Evolutionary conservation across 2,329 filamentous ascomycete species (phyloP), one percentile per base, ranked within the genome.

Genomic region (Exophiala bonariae): DNA sequence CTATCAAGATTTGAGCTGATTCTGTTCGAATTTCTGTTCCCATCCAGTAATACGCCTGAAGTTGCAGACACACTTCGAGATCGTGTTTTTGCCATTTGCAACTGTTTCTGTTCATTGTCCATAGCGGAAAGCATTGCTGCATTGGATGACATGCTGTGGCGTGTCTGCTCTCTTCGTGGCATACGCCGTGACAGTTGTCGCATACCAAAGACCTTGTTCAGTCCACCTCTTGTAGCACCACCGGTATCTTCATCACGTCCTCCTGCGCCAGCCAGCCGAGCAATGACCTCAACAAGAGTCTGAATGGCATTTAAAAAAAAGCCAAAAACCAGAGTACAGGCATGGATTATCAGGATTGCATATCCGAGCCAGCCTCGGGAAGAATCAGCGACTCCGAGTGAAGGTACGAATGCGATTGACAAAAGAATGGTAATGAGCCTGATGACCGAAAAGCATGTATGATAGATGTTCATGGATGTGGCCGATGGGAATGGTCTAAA

Each of bases 381-480:
- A 0, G 86, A 82, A 61, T 95, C 86, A 0, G 80, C 80, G 4
- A 96, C 84, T 17, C 83, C 85, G 3, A 99, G 77, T 1, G 86
- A 86, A 1, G 92, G 89, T 10, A 91, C 82, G 65, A 99, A 99
- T 1, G 91, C 77, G 26, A 90, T 81, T 75, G 87, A 89, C 44
- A 92, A 72, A 44, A 92, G 73, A 37, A 90, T 79, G 0, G 86
- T 86, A 38, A 88, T 70, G 23, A 96, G 84, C 26, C 93, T 83
- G 11, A 95, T 74, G 2, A 79, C 72, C 1, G 90, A 82, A 66
- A 96, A 96, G 53, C 90, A 82, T 2, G 86, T 88, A 61, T 97
- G 91, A 58, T 96, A 96, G 8, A 89, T 82, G 63, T 97, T 97
- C 93, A 99, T 99, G 20, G 92, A 96, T 0, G 93, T 97, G 17